Percentiles rank a stretch among this genome's conserved stretches.
These are phyloP conservation scores for Aspergillus sparsus DNA, from an alignment of 495 filamentous ascomycete genomes.

Conservation along the genomic window DNA sequence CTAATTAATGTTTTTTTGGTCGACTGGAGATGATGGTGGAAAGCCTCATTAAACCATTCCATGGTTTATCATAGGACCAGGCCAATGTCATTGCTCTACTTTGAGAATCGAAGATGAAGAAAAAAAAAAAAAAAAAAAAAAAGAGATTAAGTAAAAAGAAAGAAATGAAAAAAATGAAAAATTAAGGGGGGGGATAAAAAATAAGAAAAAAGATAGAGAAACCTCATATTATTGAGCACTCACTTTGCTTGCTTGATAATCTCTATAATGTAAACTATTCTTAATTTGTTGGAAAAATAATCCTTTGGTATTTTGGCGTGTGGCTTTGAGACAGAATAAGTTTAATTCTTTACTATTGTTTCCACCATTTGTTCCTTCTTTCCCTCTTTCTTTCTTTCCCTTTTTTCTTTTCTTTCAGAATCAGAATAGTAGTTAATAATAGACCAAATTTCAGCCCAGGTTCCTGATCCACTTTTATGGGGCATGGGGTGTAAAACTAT, in stretches of 20 bases:
- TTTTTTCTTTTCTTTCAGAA: not conserved
- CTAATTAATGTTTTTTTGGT: not conserved
- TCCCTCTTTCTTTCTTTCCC: not conserved
- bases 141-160: not conserved
- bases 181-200: not conserved
- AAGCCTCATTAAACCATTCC: constrained; percentile 8
- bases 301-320: constrained; percentile 6
- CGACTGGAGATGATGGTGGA: constrained; percentile 1
- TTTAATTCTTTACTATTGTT: constrained; percentile 8
- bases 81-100: constrained; percentile 6
- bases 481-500: not conserved
- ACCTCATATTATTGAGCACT: too few species aligned
- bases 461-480: constrained; percentile 18
- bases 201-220: too few species aligned
- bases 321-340: constrained; percentile 16
- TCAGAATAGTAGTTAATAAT: too few species aligned
- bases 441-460: constrained; percentile 9
- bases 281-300: not conserved
- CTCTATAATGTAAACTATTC: not conserved
- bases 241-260: too few species aligned
- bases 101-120: not conserved
- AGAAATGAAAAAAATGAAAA: constrained; percentile 3
- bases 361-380: not conserved
- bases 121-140: not conserved
- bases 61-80: constrained; percentile 8